Percentiles rank a stretch among this genome's conserved stretches.
phyloP scores from a whole-genome alignment of 768 basidiomycete species.

The Chlorophyllum brunneum region DNA sequence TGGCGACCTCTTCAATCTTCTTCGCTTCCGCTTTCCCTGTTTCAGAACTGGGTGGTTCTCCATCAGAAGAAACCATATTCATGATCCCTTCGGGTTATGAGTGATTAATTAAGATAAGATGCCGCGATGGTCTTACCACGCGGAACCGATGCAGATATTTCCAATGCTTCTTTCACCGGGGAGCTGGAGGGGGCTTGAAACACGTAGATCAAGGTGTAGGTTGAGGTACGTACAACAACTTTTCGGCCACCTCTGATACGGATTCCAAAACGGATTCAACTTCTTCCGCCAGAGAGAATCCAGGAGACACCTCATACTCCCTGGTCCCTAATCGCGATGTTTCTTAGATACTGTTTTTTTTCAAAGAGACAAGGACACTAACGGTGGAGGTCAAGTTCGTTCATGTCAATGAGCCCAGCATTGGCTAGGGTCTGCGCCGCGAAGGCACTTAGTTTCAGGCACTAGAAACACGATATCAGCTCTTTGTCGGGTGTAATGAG shows the following conservation, averaged over 20 bases:
- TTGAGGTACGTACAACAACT: constrained; percentile 38
- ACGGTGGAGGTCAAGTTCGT: constrained; percentile 48
- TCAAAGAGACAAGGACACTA: constrained; percentile 14
- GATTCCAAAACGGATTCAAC: constrained; percentile 47
- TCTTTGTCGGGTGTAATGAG: background rate
- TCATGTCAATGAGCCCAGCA: constrained; percentile 37
- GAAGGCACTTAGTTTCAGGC: constrained; percentile 48
- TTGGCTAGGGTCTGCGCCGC: constrained; percentile 49
- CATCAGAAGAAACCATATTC: background rate
- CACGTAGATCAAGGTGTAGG: background rate
- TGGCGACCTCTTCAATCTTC: too few species aligned
- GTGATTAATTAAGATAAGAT: background rate
- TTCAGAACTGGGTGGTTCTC: background rate
- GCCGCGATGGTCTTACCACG: constrained; percentile 1
- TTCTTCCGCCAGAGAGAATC: constrained; percentile 37
- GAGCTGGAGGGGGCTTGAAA: background rate
- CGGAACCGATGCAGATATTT: background rate
- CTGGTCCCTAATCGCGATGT: constrained; percentile 20
- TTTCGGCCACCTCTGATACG: constrained; percentile 42
- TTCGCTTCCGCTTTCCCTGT: too few species aligned
- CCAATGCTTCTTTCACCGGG: constrained; percentile 1
- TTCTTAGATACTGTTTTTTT: background rate
- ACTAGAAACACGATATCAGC: constrained; percentile 24
- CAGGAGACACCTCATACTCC: constrained; percentile 23
- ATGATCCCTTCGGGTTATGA: background rate